Evolutionary conservation across 495 filamentous ascomycete genomes (phyloP), one percentile per base, ranked within the genome.

Genomic region (Poronia punctata): DNA sequence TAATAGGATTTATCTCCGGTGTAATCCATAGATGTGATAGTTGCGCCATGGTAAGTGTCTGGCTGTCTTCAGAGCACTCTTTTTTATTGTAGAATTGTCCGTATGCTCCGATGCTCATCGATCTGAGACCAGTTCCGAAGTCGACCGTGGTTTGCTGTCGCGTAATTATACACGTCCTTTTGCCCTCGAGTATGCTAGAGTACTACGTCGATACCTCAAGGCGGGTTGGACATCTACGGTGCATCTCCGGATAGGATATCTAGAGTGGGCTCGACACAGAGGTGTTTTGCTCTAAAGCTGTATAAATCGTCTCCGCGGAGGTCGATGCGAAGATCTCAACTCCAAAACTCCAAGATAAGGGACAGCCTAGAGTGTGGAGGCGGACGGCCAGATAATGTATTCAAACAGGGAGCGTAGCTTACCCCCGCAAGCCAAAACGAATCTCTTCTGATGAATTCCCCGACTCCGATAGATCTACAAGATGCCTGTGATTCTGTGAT

Each of bases 1-100:
- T 93, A 60, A 79, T 66, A 1, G 86, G 86, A 54, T 93, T 89
- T 58, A 86, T 59, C 40, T 67, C 62, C 12, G 82, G 79, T 15
- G 70, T 65, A 38, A 53, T 55, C 72, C 77, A 86, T 30, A 85
- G 66, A 27, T 63, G 54, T 1, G 71, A 56, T 25, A 68, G 32
- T 36, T 65, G 63, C 56, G 75, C 49, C 21, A 37, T 45, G 45
- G 21, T 16, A 7, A 8, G n/a, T 38, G 25, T 28, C 5, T 5
- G 16, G 4, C 1, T 25, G 8, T n/a, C n/a, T n/a, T n/a, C n/a
- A n/a, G n/a, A n/a, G n/a, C n/a, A n/a, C n/a, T n/a, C n/a, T n/a
- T n/a, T n/a, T n/a, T n/a, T n/a, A n/a, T n/a, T n/a, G n/a, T n/a
- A n/a, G n/a, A n/a, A n/a, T n/a, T n/a, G n/a, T n/a, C n/a, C n/a